Evolutionary conservation across 2,329 filamentous ascomycete species (phyloP), one percentile per base, ranked within the genome.

Genomic region (Leptosphaerulina australis): DNA sequence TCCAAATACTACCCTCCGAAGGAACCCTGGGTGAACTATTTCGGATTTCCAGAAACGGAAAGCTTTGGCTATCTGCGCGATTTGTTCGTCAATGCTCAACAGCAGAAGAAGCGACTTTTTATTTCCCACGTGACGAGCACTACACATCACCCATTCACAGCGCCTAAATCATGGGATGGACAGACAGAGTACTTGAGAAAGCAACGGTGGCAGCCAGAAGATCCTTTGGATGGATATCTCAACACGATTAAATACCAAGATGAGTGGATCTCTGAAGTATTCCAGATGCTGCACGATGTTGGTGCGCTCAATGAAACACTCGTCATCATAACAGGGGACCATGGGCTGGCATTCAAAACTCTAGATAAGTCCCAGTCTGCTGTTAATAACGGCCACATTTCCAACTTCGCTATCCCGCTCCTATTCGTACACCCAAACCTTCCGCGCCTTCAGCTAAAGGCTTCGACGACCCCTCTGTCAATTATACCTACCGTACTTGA

Each of bases 241-340:
- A 59, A 59, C 25, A 57, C 56, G 1, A 59, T 59, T 33, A 53
- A 57, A 9, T 59, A 49, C 24, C 56, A 59, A 29, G 56, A 59
- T 24, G 37, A 57, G 5, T 59, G 56, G 56, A 46, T 59, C 9
- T 55, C 56, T 14, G 44, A 57, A 8, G 50, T 59, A 15, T 57
- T 59, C 38, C 44, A 59, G 12, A 59, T 59, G 56, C 20, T 59
- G 15, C 44, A 59, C 25, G 53, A 59, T 4, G 36, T 55, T 10
- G 50, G 51, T 18, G 50, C 49, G 24, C 50, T 59, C 18, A 45
- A 57, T 4, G 54, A 59, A 10, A 59, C 56, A 5, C 49, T 59
- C 4, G 30, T 59, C 8, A 35, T 59, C 4, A 55, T 59, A 41
- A 59, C 56, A 14, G 56, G 56, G 3, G 56, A 59, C 31, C 56